phyloP scores from a whole-genome alignment of 1,284 basidiomycete species.

The Cryptococcus wingfieldii region DNA sequence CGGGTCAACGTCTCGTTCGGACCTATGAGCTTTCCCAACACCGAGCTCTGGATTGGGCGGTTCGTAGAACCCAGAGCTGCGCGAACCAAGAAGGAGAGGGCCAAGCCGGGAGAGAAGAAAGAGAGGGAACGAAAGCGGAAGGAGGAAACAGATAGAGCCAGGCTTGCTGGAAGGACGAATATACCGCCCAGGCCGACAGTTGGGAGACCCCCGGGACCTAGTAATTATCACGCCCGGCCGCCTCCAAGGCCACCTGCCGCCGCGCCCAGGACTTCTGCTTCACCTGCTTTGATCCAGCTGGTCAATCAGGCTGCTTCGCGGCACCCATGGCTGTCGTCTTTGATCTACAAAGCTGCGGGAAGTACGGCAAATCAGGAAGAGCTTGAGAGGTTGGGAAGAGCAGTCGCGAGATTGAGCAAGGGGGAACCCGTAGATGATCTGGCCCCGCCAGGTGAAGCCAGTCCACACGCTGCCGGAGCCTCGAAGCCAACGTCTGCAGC shows the following conservation, averaged over 20 bases:
- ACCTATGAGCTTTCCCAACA: constrained; percentile 38
- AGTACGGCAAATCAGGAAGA: constrained; percentile 41
- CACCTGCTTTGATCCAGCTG: constrained; percentile 33
- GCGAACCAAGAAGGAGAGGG: neutral
- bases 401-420: constrained; percentile 34
- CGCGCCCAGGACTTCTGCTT: constrained; percentile 7
- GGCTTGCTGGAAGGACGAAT: neutral
- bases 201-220: neutral
- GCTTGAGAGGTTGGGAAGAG: constrained; percentile 38
- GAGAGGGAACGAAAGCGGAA: constrained; percentile 8
- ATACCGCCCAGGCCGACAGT: neutral
- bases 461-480: neutral
- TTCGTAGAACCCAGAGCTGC: constrained; percentile 37
- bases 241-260: neutral
- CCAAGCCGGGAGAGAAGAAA: constrained; percentile 6
- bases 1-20: constrained; percentile 38
- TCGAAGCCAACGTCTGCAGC: neutral
- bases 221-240: neutral
- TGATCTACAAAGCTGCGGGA: constrained; percentile 47
- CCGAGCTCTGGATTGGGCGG: constrained; percentile 44
- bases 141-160: constrained; percentile 2
- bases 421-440: constrained; percentile 27
- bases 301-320: constrained; percentile 42
- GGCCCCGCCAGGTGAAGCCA: constrained; percentile 1
- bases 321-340: constrained; percentile 38